Evolutionary conservation across 108 stramenopile species (phyloP).

Genomic region (Cyclotella atomus): DNA sequence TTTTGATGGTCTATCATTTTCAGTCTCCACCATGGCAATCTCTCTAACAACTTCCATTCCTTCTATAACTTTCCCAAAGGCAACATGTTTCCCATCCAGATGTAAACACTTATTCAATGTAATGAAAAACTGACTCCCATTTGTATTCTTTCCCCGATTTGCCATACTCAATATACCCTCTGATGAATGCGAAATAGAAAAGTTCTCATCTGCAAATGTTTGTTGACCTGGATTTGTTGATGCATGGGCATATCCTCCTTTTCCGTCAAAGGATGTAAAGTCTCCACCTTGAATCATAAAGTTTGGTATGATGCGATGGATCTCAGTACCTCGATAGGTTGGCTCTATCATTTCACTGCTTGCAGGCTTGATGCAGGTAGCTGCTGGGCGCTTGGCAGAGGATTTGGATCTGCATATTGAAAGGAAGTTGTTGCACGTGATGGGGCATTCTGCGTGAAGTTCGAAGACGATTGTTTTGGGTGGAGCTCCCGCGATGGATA

Average conservation of each 20-base stretch:
- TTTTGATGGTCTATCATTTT: constrained; percentile 59
- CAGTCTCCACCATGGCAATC: constrained; percentile 66
- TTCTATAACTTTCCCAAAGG: constrained; percentile 72
- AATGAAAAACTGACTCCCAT: constrained; percentile 88
- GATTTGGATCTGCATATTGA: constrained; percentile 60
- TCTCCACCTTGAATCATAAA: constrained; percentile 94
- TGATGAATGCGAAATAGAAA: constrained; percentile 59
- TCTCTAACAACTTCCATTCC: constrained; percentile 75
- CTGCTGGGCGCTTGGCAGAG: constrained; percentile 14
- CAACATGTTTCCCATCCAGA: constrained; percentile 86
- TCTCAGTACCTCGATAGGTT: constrained; percentile 67
- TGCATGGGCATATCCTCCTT: constrained; percentile 80
- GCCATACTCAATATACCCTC: constrained; percentile 86
- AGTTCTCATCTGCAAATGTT: constrained; percentile 76
- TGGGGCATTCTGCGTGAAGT: constrained; percentile 69
- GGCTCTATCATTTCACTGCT: constrained; percentile 18
- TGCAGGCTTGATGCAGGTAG: neutral
- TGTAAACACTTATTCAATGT: constrained; percentile 65
- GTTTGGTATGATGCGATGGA: constrained; percentile 83
- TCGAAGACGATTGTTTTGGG: constrained; percentile 66
- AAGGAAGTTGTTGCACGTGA: constrained; percentile 85
- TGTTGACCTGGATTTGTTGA: constrained; percentile 64
- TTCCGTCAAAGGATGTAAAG: constrained; percentile 83
- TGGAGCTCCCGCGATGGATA: constrained; percentile 70
- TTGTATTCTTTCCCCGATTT: constrained; percentile 83